Percentiles rank a stretch among this genome's conserved stretches.
Conservation (phyloP, 768 basidiomycete genomes). For the Daedaleopsis sinensis region DNA sequence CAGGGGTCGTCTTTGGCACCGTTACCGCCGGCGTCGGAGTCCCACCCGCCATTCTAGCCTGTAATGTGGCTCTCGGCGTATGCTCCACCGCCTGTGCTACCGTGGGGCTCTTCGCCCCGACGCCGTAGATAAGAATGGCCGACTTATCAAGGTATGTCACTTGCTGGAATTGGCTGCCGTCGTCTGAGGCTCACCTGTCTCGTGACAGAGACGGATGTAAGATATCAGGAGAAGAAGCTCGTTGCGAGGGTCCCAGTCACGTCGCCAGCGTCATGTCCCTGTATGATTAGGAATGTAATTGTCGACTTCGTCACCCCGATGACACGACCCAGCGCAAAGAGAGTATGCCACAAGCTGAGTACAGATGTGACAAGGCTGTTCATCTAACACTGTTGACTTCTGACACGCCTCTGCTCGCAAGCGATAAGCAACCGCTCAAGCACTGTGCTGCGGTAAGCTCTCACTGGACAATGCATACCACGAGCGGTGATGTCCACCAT, state of each 20-base stretch:
- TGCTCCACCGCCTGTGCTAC: conserved; percentile 46
- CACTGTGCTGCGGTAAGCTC: background rate
- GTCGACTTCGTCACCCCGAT: too few species aligned
- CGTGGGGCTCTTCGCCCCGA: conserved; percentile 39
- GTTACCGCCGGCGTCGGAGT: conserved; percentile 40
- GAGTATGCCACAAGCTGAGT: background rate
- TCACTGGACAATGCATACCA: background rate
- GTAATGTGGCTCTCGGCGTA: conserved; percentile 46
- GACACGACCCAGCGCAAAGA: too few species aligned
- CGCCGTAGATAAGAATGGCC: conserved; percentile 27
- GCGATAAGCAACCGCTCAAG: background rate
- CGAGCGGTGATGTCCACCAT: background rate
- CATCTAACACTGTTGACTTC: background rate
- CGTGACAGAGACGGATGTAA: background rate
- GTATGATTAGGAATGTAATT: too few species aligned
- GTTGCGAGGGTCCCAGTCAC: too few species aligned
- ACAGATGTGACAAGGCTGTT: background rate
- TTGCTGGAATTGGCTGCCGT: background rate
- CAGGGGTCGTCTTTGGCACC: conserved; percentile 47
- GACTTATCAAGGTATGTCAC: background rate
- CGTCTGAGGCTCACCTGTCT: background rate
- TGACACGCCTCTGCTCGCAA: background rate
- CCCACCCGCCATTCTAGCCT: conserved; percentile 42
- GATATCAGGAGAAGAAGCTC: too few species aligned
- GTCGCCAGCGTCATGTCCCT: too few species aligned